Evolutionary conservation across 441 rosid genomes (phyloP).

Genomic region (Gossypium gossypioides): DNA sequence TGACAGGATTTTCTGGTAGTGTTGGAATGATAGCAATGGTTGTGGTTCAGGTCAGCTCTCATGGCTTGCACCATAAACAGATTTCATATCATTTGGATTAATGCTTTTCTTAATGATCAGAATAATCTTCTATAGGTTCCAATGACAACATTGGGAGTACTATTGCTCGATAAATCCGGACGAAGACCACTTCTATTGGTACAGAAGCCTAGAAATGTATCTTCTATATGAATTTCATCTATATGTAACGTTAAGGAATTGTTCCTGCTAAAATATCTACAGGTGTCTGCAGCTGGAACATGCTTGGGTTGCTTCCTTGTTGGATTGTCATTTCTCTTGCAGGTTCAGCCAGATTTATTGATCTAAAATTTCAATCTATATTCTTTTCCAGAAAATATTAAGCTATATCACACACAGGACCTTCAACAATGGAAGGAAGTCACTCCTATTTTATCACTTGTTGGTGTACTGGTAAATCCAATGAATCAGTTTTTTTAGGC

Average conservation of each 20-base stretch:
- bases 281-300: constrained; percentile 74
- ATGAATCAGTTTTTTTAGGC: neutral
- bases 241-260: neutral
- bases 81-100: neutral
- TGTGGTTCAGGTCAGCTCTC: constrained; percentile 44
- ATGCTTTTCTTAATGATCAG: neutral
- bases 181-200: constrained; percentile 65
- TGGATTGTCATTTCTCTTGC: constrained; percentile 42
- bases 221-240: neutral
- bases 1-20: constrained; percentile 53
- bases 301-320: constrained; percentile 58
- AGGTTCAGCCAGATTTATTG: constrained; percentile 23
- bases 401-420: constrained; percentile 26
- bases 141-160: constrained; percentile 49
- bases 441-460: constrained; percentile 44
- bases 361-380: neutral
- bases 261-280: constrained; percentile 7
- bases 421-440: constrained; percentile 21
- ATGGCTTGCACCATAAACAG: neutral
- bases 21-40: constrained; percentile 62
- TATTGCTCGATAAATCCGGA: constrained; percentile 66
- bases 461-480: constrained; percentile 55
- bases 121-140: constrained; percentile 48
- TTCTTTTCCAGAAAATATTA: neutral
- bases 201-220: constrained; percentile 7